Percentiles rank a stretch among this genome's conserved stretches.
These are phyloP conservation scores for Lasiodiplodia hormozganensis DNA, from an alignment of 2,329 filamentous ascomycete genomes.

Conservation along the genomic window DNA sequence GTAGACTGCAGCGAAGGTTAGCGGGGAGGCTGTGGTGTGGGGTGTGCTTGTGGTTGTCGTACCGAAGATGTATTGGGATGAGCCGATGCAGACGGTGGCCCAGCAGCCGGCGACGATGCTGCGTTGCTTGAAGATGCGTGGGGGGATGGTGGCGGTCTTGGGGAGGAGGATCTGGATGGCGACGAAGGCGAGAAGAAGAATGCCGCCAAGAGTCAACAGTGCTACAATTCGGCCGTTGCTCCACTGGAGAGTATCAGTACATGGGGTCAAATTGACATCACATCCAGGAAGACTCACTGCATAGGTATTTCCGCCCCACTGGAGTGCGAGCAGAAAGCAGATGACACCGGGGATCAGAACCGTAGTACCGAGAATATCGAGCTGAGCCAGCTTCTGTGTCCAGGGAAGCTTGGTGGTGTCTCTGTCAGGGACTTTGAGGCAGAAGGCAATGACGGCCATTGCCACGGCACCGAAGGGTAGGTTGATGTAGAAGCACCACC, in stretches of 20 bases:
- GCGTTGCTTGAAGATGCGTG: slow-evolving; percentile 44
- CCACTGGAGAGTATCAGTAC: neutral
- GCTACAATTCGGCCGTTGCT: neutral
- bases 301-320: slow-evolving; percentile 43
- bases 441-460: slow-evolving; percentile 47
- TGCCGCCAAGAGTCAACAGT: neutral
- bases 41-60: neutral
- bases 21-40: neutral
- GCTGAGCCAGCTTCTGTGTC: slow-evolving; percentile 7
- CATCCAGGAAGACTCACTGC: neutral
- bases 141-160: slow-evolving; percentile 44
- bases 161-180: slow-evolving; percentile 40
- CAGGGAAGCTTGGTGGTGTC: slow-evolving; percentile 37
- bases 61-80: slow-evolving; percentile 5
- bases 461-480: slow-evolving; percentile 53
- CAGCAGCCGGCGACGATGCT: slow-evolving; percentile 38
- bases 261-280: no score
- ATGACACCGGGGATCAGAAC: slow-evolving; percentile 45
- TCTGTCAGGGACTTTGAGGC: slow-evolving; percentile 43
- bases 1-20: slow-evolving; percentile 38
- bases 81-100: slow-evolving; percentile 39
- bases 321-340: slow-evolving; percentile 43
- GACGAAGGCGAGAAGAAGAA: slow-evolving; percentile 37
- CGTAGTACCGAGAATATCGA: slow-evolving; percentile 41
- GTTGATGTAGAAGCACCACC: slow-evolving; percentile 53